Evolutionary conservation across 2,329 filamentous ascomycete genomes (phyloP).

Genomic region (Ascochyta rabiei): DNA sequence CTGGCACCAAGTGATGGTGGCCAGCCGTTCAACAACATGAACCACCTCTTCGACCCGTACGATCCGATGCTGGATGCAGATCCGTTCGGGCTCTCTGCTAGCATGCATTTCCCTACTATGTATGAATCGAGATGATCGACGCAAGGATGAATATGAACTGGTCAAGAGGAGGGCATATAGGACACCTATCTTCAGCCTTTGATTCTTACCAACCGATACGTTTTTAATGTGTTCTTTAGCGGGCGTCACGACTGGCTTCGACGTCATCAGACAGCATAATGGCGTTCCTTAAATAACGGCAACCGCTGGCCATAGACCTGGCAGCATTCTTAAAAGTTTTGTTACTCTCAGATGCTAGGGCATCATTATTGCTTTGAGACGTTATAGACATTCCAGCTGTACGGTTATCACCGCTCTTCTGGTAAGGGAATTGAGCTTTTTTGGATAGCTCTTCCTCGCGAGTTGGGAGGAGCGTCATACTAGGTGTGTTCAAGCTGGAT

Average conservation of each 20-base stretch:
- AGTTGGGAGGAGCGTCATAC: slow-evolving; percentile 8
- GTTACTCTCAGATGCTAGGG: slow-evolving; percentile 5
- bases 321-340: slow-evolving; percentile 38
- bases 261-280: slow-evolving; percentile 27
- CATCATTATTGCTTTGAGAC: background rate
- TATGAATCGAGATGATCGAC: slow-evolving; percentile 57
- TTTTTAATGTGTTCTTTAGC: slow-evolving; percentile 40
- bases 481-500: slow-evolving; percentile 10
- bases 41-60: slow-evolving; percentile 69
- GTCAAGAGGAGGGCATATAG: slow-evolving; percentile 13
- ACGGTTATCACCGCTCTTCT: slow-evolving; percentile 4
- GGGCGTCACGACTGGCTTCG: slow-evolving; percentile 31
- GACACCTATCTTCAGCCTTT: slow-evolving; percentile 12
- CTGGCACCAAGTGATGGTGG: slow-evolving; percentile 42
- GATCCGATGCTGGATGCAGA: slow-evolving; percentile 91
- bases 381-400: slow-evolving; percentile 13
- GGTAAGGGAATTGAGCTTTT: slow-evolving; percentile 14
- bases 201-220: slow-evolving; percentile 14
- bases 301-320: slow-evolving; percentile 19
- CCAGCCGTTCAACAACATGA: slow-evolving; percentile 53
- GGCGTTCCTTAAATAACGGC: slow-evolving; percentile 30
- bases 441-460: slow-evolving; percentile 13
- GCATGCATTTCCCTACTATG: slow-evolving; percentile 89
- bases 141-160: slow-evolving; percentile 21
- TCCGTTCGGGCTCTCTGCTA: slow-evolving; percentile 89